Evolutionary conservation across 1,139 yeast species (phyloP).

Genomic region (Casaregolazyma lundiana): DNA sequence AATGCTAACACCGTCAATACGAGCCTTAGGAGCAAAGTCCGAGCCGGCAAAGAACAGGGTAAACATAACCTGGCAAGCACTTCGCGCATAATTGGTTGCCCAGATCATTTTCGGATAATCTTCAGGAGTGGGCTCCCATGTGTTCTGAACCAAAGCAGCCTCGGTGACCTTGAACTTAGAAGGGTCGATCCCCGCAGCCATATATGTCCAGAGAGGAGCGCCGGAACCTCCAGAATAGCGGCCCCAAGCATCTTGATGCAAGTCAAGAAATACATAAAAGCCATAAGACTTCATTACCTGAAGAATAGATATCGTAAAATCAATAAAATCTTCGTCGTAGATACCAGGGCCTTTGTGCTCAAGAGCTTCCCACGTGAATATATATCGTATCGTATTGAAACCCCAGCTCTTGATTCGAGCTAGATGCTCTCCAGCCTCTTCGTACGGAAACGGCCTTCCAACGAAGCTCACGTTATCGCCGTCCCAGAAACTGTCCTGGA

Average conservation of each 20-base stretch:
- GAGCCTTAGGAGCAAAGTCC: slow-evolving; percentile 61
- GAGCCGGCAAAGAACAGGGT: slow-evolving; percentile 80
- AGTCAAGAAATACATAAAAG: slow-evolving; percentile 74
- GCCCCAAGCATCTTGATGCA: slow-evolving; percentile 96
- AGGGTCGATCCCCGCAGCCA: slow-evolving; percentile 90
- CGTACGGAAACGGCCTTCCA: slow-evolving; percentile 73
- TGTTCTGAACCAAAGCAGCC: slow-evolving; percentile 71
- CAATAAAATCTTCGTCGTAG: slow-evolving; percentile 74
- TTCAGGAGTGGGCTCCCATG: slow-evolving; percentile 39
- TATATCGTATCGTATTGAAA: slow-evolving; percentile 68
- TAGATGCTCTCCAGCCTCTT: slow-evolving; percentile 67
- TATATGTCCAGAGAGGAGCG: slow-evolving; percentile 93
- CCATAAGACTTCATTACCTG: slow-evolving; percentile 58
- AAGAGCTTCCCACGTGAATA: slow-evolving; percentile 88
- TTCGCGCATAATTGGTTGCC: slow-evolving; percentile 80
- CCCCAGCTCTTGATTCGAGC: slow-evolving; percentile 74
- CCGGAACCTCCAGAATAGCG: slow-evolving; percentile 92
- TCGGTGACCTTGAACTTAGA: slow-evolving; percentile 57
- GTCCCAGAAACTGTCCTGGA: slow-evolving; percentile 53
- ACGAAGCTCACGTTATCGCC: slow-evolving; percentile 76
- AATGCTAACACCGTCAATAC: slow-evolving; percentile 62
- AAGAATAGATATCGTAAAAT: slow-evolving; percentile 62
- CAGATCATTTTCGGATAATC: slow-evolving; percentile 81
- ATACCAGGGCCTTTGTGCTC: slow-evolving; percentile 85
- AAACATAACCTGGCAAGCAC: slow-evolving; percentile 79